Percentiles rank a stretch among this genome's conserved stretches.
Evolutionary conservation across 179 eudicot genomes (phyloP).

Genomic region (Patellifolia procumbens): DNA sequence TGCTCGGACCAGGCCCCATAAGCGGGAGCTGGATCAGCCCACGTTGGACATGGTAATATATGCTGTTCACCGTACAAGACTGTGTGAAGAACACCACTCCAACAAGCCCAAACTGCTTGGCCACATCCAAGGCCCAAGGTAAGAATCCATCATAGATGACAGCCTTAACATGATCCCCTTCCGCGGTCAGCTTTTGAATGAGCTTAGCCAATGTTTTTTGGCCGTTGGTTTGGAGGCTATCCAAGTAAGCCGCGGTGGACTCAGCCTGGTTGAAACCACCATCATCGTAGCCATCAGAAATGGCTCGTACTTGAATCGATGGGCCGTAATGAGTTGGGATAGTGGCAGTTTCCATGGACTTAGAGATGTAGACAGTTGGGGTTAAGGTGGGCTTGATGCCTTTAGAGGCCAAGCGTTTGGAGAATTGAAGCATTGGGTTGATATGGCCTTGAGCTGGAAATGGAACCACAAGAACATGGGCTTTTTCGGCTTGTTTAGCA

Average conservation of each 20-base stretch:
- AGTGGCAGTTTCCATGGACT: slow-evolving; percentile 9
- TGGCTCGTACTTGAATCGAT: slow-evolving; percentile 26
- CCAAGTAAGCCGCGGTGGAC: slow-evolving; percentile 19
- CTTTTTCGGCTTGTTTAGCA: neutral
- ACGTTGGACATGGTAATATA: slow-evolving; percentile 31
- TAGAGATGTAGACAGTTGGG: slow-evolving; percentile 17
- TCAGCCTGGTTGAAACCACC: slow-evolving; percentile 25
- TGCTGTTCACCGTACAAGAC: slow-evolving; percentile 31
- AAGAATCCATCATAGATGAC: slow-evolving; percentile 33
- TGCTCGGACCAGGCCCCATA: neutral
- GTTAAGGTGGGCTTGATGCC: slow-evolving; percentile 33
- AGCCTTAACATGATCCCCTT: slow-evolving; percentile 24
- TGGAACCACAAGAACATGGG: slow-evolving; percentile 32
- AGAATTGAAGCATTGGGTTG: slow-evolving; percentile 43
- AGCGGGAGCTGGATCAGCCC: slow-evolving; percentile 29
- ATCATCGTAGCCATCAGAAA: slow-evolving; percentile 42
- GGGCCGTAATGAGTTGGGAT: slow-evolving; percentile 14
- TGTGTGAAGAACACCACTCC: slow-evolving; percentile 33
- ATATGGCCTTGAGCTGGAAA: slow-evolving; percentile 46
- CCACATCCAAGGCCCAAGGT: slow-evolving; percentile 38
- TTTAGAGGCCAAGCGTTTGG: slow-evolving; percentile 36
- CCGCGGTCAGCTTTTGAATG: slow-evolving; percentile 3
- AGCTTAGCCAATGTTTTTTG: slow-evolving; percentile 17
- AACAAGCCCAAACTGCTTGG: slow-evolving; percentile 25
- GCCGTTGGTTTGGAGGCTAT: slow-evolving; percentile 19